phyloP scores from a whole-genome alignment of 2,329 filamentous ascomycete species.

The Trichoderma sp. region DNA sequence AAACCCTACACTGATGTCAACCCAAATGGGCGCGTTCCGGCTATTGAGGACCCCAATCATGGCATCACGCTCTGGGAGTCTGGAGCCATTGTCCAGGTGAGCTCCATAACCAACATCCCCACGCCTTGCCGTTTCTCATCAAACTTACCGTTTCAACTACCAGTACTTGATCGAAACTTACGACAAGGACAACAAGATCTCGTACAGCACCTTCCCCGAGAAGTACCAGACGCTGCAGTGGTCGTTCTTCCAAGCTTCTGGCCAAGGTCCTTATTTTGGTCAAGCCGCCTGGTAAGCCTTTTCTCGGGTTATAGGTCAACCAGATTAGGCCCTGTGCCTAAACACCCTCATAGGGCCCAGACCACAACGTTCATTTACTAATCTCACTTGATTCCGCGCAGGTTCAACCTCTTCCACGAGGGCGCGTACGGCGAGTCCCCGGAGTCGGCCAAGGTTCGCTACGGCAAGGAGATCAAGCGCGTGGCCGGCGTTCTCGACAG shows the following conservation, averaged over 20 bases:
- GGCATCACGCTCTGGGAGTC: slow-evolving; percentile 25
- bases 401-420: slow-evolving; percentile 20
- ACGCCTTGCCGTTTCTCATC: neutral
- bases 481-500: slow-evolving; percentile 25
- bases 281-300: slow-evolving; percentile 24
- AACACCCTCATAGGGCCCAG: too few species aligned
- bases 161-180: slow-evolving; percentile 24
- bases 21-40: slow-evolving; percentile 34
- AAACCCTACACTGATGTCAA: slow-evolving; percentile 30
- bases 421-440: slow-evolving; percentile 18
- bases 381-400: neutral
- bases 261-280: slow-evolving; percentile 32
- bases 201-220: slow-evolving; percentile 4
- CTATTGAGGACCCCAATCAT: slow-evolving; percentile 24
- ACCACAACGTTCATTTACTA: neutral
- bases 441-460: slow-evolving; percentile 28
- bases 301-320: neutral
- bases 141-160: neutral
- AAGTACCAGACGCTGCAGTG: slow-evolving; percentile 22
- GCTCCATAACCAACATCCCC: neutral
- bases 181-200: slow-evolving; percentile 22
- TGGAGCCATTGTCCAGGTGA: slow-evolving; percentile 22
- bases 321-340: neutral
- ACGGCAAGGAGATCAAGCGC: slow-evolving; percentile 28
- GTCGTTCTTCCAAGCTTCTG: slow-evolving; percentile 28